Percentiles rank a stretch among this genome's conserved stretches.
Evolutionary conservation across 2,329 filamentous ascomycete genomes (phyloP).

Genomic region (Fusarium foetens): DNA sequence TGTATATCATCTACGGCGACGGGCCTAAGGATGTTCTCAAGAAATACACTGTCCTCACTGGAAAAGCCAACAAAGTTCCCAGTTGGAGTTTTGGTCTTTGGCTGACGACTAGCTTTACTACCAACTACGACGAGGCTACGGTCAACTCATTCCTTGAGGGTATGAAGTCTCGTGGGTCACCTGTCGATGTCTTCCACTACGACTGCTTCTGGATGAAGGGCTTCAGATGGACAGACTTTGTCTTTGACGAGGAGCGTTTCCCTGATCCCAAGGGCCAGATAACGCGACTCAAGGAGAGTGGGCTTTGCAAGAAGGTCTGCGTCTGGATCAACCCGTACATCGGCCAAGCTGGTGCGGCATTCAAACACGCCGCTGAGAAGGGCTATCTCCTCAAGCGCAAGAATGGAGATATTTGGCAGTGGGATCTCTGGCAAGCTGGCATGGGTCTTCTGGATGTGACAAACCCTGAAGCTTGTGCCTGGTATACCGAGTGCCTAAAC

Average conservation of each 20-base stretch:
- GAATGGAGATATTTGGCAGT: slow-evolving; percentile 78
- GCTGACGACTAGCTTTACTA: slow-evolving; percentile 81
- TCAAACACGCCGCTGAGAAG: slow-evolving; percentile 70
- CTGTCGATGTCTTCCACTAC: slow-evolving; percentile 78
- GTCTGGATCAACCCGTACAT: slow-evolving; percentile 84
- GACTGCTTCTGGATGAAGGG: slow-evolving; percentile 83
- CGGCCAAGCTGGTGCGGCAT: slow-evolving; percentile 74
- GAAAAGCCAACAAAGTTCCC: slow-evolving; percentile 71
- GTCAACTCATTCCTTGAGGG: slow-evolving; percentile 75
- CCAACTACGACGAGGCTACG: slow-evolving; percentile 75
- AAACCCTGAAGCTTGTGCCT: slow-evolving; percentile 72
- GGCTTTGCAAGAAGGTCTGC: slow-evolving; percentile 71
- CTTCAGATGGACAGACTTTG: slow-evolving; percentile 80
- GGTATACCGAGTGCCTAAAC: slow-evolving; percentile 72
- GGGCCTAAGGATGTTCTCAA: slow-evolving; percentile 77
- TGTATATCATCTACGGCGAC: slow-evolving; percentile 77
- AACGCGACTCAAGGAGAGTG: slow-evolving; percentile 69
- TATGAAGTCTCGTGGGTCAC: slow-evolving; percentile 72
- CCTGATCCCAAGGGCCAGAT: slow-evolving; percentile 74
- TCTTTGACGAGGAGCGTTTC: slow-evolving; percentile 75
- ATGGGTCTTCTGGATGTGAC: slow-evolving; percentile 81
- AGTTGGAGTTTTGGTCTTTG: slow-evolving; percentile 81
- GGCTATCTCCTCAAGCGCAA: slow-evolving; percentile 76
- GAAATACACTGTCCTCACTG: slow-evolving; percentile 74
- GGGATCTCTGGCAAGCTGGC: slow-evolving; percentile 81